Evolutionary conservation across 2,329 filamentous ascomycete genomes (phyloP).

Genomic region (Penicillium italicum): DNA sequence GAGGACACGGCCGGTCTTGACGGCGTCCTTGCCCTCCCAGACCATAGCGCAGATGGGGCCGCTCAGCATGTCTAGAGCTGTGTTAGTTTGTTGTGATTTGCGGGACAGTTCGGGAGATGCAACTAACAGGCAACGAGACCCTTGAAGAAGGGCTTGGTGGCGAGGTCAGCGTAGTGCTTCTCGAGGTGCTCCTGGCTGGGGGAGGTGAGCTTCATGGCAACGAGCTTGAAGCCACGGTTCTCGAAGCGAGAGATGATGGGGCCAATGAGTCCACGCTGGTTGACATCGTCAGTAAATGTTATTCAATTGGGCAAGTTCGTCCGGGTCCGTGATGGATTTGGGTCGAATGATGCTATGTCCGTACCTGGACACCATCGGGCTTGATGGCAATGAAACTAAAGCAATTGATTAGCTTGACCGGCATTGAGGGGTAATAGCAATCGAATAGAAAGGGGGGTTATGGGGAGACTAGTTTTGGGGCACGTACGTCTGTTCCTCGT

Average conservation of each 20-base stretch:
- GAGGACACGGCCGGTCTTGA: constrained; percentile 95
- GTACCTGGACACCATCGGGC: constrained; percentile 98
- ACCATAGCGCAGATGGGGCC: constrained; percentile 99
- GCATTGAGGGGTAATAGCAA: constrained; percentile 17
- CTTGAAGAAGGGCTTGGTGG: constrained; percentile 93
- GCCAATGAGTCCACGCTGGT: constrained; percentile 90
- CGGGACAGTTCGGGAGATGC: constrained; percentile 1
- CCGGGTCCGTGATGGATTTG: not conserved
- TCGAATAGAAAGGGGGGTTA: constrained; percentile 1
- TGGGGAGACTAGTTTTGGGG: not conserved
- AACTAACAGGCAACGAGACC: constrained; percentile 84
- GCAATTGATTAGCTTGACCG: constrained; percentile 33
- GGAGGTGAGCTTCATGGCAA: constrained; percentile 89
- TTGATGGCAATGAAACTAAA: constrained; percentile 99
- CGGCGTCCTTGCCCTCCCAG: constrained; percentile 97
- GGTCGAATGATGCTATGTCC: constrained; percentile 8
- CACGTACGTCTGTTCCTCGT: constrained; percentile 79
- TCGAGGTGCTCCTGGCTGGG: constrained; percentile 94
- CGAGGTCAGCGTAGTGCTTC: constrained; percentile 93
- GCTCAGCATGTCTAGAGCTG: constrained; percentile 77
- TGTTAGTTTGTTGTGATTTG: constrained; percentile 16
- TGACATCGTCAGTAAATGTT: constrained; percentile 24
- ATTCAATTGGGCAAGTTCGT: constrained; percentile 10
- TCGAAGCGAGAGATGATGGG: constrained; percentile 98
- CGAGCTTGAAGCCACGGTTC: constrained; percentile 98